These are phyloP conservation scores for Cadophora malorum DNA, from an alignment of 2,329 filamentous ascomycete species.

Conservation along the genomic window DNA sequence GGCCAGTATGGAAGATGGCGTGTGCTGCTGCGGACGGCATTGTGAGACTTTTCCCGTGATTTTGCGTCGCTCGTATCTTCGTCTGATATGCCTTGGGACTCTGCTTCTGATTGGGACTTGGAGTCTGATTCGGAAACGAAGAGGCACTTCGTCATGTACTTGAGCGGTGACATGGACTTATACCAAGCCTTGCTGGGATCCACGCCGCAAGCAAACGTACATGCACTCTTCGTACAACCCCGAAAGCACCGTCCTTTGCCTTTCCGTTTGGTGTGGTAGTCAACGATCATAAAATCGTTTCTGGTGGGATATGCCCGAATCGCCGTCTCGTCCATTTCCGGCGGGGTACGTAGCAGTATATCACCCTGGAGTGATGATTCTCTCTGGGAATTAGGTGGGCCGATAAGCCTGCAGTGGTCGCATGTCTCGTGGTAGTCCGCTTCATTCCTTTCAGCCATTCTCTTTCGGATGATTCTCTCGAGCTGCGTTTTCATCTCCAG, in stretches of 20 bases:
- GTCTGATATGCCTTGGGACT: no score
- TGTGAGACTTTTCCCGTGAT: no score
- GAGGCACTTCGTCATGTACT: background rate
- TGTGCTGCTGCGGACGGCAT: no score
- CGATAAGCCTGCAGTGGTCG: background rate
- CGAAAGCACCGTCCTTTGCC: background rate
- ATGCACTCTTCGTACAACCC: background rate
- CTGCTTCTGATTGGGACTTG: no score
- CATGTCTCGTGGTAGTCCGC: background rate
- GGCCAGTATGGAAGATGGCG: background rate
- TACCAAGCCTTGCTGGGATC: background rate
- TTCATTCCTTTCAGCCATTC: background rate
- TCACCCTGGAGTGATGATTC: background rate
- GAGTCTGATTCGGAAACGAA: background rate
- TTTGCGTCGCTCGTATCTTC: no score
- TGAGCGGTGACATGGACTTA: background rate
- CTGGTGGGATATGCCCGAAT: no score
- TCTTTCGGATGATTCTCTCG: background rate
- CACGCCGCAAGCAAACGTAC: background rate
- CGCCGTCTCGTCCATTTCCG: background rate
- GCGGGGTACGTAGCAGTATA: background rate
- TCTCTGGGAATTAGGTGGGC: background rate
- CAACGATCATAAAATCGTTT: background rate
- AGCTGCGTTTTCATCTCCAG: background rate
- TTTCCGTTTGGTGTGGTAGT: background rate